phyloP scores from a whole-genome alignment of 495 filamentous ascomycete genomes.

The Pyronema omphalodes region DNA sequence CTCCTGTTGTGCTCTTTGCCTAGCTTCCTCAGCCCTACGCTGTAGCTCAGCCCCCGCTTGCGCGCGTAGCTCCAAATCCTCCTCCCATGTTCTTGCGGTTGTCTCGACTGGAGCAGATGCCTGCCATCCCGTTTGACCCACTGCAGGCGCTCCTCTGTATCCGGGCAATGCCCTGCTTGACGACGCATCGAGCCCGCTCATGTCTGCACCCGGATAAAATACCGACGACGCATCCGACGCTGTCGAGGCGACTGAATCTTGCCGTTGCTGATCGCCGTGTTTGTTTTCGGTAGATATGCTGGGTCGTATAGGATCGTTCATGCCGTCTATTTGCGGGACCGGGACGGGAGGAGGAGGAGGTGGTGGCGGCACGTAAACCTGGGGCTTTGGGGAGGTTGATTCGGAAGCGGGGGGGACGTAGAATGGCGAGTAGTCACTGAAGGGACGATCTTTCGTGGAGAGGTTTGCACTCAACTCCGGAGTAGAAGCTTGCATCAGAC shows the following conservation, averaged over 20 bases:
- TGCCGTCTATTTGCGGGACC: background rate
- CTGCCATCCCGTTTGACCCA: slow-evolving; percentile 15
- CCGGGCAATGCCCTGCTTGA: slow-evolving; percentile 13
- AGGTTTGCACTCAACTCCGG: slow-evolving; percentile 12
- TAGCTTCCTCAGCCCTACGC: slow-evolving; percentile 16
- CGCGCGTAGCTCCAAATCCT: slow-evolving; percentile 20
- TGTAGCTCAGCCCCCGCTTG: slow-evolving; percentile 19
- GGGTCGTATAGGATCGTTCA: slow-evolving; percentile 4
- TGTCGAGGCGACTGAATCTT: slow-evolving; percentile 12
- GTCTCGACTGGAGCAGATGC: slow-evolving; percentile 13
- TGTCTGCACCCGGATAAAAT: slow-evolving; percentile 18
- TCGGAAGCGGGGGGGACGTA: slow-evolving; percentile 8
- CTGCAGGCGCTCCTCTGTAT: slow-evolving; percentile 5
- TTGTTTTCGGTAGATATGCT: slow-evolving; percentile 2
- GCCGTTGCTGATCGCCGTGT: slow-evolving; percentile 4
- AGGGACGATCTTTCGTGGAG: slow-evolving; percentile 9
- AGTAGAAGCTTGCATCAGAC: background rate
- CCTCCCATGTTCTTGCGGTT: slow-evolving; percentile 23
- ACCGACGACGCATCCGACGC: slow-evolving; percentile 8
- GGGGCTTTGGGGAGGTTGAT: background rate
- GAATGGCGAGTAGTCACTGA: slow-evolving; percentile 18
- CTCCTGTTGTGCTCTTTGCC: slow-evolving; percentile 13
- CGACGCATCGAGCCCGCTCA: slow-evolving; percentile 20
- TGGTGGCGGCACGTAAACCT: background rate
- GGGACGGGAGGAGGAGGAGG: background rate